Base-by-base conservation (phyloP, 1,284 basidiomycete species). In the Rugosomyces carneus region DNA sequence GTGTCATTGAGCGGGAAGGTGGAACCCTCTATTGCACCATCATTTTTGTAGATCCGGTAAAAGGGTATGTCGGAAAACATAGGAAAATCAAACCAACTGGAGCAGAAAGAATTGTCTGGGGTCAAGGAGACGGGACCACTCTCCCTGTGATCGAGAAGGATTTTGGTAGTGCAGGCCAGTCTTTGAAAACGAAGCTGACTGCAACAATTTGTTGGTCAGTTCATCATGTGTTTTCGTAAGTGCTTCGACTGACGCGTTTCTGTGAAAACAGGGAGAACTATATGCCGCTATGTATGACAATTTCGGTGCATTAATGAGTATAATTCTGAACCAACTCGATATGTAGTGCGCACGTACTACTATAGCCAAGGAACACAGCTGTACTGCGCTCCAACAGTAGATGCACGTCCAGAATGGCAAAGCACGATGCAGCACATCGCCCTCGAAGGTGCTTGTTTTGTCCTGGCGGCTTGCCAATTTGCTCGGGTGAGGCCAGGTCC, bases 51-150 rank as follows among this genome's bases (percentile, higher is more conserved):
- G 74, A 78, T 44, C 80, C 81, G 0, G 52, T 56, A 9, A 64
- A 74, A n/a, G 77, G 78, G 6, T 70, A 80, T 31, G 61, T 87
- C 9, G 75, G 70, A 9, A 83, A 81, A 53, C 84, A 86, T 58
- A 68, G 85, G n/a, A 89, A 89, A 61, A 60, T 89, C 20, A 71
- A 82, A 60, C 85, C 85, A 0, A 89, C 86, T 2, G 86, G 72
- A 0, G 64, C 71, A 27, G 86, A 89, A 59, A 67, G 84, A 20
- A 61, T 84, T 3, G 74, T 89, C 11, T 89, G 86, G 86, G 78
- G 80, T 1, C 73, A 76, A 56, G 76, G 79, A 0, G 73, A 76
- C 51, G 74, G 68, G n/a, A 63, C 64, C 6, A 76, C 75, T 2
- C 52, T 76, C 19, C 72, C 75, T 16, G 72, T 76, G 8, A 15